Evolutionary conservation across 257 asterid genomes (phyloP).

Genomic region (Echites panduratus): DNA sequence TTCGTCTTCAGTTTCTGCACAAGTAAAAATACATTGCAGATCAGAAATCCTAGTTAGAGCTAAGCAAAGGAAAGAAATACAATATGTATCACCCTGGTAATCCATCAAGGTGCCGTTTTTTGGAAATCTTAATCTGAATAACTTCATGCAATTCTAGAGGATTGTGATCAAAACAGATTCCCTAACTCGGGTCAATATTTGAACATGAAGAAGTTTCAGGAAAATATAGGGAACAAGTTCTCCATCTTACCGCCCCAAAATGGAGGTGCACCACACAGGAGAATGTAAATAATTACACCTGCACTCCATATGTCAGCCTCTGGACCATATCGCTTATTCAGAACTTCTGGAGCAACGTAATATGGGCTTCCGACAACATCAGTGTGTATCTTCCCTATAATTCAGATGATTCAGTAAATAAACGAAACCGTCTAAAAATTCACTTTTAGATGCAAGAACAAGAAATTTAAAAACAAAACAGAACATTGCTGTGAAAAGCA

Average conservation of each 20-base stretch:
- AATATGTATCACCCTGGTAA: background rate
- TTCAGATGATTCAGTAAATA: background rate
- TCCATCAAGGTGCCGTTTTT: background rate
- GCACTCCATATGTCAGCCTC: conserved; percentile 33
- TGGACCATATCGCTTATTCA: conserved; percentile 20
- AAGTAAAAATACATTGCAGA: background rate
- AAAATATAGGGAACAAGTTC: background rate
- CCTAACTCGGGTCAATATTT: background rate
- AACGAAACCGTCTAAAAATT: background rate
- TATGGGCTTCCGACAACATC: conserved; percentile 39
- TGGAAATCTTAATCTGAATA: background rate
- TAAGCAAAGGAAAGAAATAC: background rate
- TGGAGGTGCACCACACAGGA: conserved; percentile 28
- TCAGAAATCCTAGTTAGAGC: background rate
- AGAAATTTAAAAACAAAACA: background rate
- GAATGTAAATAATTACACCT: conserved; percentile 28
- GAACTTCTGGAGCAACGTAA: conserved; percentile 33
- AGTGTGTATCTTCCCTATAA: conserved; percentile 44
- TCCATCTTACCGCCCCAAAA: conserved; percentile 24
- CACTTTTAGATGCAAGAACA: background rate
- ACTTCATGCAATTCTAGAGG: background rate
- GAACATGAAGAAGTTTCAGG: background rate
- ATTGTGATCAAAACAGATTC: background rate
- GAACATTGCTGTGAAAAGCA: background rate
- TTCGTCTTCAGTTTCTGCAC: conserved; percentile 22